Evolutionary conservation across 2,329 filamentous ascomycete species (phyloP).

Genomic region (Sporothrix globosa): DNA sequence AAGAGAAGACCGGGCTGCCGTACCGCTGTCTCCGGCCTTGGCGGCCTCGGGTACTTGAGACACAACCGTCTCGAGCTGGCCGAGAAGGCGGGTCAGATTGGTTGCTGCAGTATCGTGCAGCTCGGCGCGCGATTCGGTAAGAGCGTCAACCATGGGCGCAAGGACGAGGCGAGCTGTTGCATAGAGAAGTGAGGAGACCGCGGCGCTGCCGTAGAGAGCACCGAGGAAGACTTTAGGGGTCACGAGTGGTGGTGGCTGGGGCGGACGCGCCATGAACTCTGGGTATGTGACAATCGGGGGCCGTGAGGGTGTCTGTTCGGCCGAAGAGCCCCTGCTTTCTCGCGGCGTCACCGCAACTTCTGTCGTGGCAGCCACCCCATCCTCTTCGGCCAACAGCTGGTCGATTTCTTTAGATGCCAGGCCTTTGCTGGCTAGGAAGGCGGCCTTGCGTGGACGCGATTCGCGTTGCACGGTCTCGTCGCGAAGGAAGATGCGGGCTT

Average conservation of each 20-base stretch:
- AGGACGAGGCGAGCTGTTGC: constrained; percentile 71
- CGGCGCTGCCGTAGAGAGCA: constrained; percentile 61
- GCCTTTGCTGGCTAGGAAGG: constrained; percentile 78
- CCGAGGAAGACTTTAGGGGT: constrained; percentile 62
- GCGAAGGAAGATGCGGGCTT: constrained; percentile 75
- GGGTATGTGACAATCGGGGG: constrained; percentile 70
- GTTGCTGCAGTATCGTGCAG: constrained; percentile 54
- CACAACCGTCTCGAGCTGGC: constrained; percentile 59
- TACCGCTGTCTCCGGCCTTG: constrained; percentile 22
- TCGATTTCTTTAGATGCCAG: constrained; percentile 69
- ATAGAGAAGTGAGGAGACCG: constrained; percentile 66
- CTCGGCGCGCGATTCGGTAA: constrained; percentile 57
- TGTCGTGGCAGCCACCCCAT: constrained; percentile 17
- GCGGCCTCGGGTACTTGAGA: constrained; percentile 58
- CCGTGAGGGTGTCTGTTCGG: constrained; percentile 35
- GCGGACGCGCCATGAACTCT: constrained; percentile 65
- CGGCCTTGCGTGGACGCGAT: constrained; percentile 70
- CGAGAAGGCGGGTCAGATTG: constrained; percentile 52
- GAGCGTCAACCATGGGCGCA: constrained; percentile 60
- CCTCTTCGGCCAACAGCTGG: constrained; percentile 56
- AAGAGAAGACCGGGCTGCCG: constrained; percentile 10
- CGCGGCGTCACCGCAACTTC: background rate
- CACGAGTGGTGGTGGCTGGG: constrained; percentile 62
- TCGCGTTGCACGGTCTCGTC: constrained; percentile 72
- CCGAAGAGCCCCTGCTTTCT: background rate